Percentiles rank a stretch among this genome's conserved stretches.
These are phyloP conservation scores for Meredithiella fracta DNA, from an alignment of 2,329 filamentous ascomycete species.

Conservation along the genomic window DNA sequence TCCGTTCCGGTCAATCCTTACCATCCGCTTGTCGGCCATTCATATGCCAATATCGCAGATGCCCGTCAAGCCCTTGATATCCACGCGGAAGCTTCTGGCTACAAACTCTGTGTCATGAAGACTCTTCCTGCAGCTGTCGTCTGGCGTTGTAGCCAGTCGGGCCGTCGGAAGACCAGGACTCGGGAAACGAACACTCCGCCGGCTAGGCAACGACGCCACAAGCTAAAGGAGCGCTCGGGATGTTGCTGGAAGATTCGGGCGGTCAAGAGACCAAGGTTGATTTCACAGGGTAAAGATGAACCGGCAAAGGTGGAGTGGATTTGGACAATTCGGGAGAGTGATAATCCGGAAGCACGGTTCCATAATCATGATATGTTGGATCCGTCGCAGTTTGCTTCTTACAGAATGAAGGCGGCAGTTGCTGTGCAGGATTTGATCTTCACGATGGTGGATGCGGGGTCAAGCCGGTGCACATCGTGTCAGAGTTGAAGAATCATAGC, in stretches of 20 bases:
- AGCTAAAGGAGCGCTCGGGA: constrained; percentile 13
- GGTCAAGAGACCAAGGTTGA: constrained; percentile 11
- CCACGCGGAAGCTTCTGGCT: constrained; percentile 12
- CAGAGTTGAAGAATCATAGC: constrained; percentile 11
- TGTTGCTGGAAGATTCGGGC: constrained; percentile 14
- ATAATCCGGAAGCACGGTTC: constrained; percentile 12
- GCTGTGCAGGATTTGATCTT: constrained; percentile 12
- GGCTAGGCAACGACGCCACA: constrained; percentile 12
- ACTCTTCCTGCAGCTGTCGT: constrained; percentile 13
- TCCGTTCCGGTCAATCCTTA: constrained; percentile 13
- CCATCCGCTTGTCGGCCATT: constrained; percentile 13
- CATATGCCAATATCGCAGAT: constrained; percentile 11
- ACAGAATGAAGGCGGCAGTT: constrained; percentile 14
- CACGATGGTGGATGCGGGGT: constrained; percentile 14
- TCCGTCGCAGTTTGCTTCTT: constrained; percentile 12
- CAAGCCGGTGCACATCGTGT: constrained; percentile 13
- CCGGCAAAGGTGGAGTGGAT: constrained; percentile 15
- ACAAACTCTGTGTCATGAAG: constrained; percentile 14
- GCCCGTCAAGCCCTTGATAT: constrained; percentile 11
- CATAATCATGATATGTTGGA: constrained; percentile 14
- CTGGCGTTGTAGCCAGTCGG: constrained; percentile 14
- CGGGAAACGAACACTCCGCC: constrained; percentile 4
- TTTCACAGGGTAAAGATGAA: constrained; percentile 15
- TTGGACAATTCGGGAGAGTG: constrained; percentile 14
- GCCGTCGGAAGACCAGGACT: constrained; percentile 7